Evolutionary conservation across 1,284 basidiomycete species (phyloP), one percentile per base, ranked within the genome.

Genomic region (Rhodotorula sp.): DNA sequence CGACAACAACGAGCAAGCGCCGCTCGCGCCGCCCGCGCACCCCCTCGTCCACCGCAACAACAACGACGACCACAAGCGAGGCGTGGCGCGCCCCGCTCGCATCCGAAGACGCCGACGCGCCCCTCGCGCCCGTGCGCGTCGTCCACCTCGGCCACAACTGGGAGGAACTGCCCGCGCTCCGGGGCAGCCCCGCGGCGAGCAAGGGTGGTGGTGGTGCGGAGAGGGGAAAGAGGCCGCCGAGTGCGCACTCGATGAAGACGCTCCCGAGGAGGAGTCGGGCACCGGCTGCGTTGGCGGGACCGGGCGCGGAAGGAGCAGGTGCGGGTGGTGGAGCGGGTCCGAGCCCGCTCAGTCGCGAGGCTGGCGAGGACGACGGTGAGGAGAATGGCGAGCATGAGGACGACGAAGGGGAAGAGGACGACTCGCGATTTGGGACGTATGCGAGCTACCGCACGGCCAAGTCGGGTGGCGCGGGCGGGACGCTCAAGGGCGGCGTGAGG

Each of bases 191-290:
- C 34, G 23, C 27, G 48, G 45, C 8, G 34, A 13, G 49, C 14
- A 44, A 58, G 8, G 23, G 54, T 34, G 34, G 34, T 2, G 42
- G 10, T 7, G 41, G 42, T 8, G 46, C 14, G 8, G 4, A 14
- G 41, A 50, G 1, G 5, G 42, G n/a, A 7, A 10, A 17, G 10
- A 23, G 60, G 48, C 70, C 70, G 19, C 49, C 60, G 25, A 72
- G 70, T 42, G 68, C 66, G 44, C 70, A 71, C 50, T 70, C 68
- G 57, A 67, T 64, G 65, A 49, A 46, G 45, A 70, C 68, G 23
- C 23, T 67, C n/a, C 67, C 64, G 8, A 42, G 56, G 4, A 13
- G 48, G 4, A 54, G 58, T 23, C 42, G 44, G 23, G 23, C 3
- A 12, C 17, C 10, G 7, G 2, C 17, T 3, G 13, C 25, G 17